Conservation (phyloP, 1,284 basidiomycete genomes). For the Schizophyllum amplum region DNA sequence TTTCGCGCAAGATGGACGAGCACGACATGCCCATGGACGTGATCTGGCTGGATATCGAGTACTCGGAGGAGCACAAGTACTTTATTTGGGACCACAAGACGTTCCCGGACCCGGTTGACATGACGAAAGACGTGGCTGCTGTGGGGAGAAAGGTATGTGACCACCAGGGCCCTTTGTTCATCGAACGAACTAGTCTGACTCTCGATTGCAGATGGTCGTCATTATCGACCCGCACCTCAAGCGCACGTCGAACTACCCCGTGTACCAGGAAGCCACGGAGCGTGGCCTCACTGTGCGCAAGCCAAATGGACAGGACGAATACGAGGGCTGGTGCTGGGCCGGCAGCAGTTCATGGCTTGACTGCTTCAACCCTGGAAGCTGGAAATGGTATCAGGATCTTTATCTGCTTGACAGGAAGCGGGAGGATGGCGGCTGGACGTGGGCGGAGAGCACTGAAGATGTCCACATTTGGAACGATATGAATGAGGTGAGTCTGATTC, state of each 20-base stretch:
- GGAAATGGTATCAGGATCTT: constrained; percentile 87
- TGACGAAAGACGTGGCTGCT: constrained; percentile 85
- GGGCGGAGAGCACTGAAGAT: constrained; percentile 71
- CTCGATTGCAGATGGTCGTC: constrained; percentile 73
- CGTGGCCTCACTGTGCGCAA: constrained; percentile 79
- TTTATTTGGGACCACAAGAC: constrained; percentile 92
- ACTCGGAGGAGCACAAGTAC: constrained; percentile 91
- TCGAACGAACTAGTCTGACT: background rate
- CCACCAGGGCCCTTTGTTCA: background rate
- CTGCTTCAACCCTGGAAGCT: constrained; percentile 87
- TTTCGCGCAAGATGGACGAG: constrained; percentile 85
- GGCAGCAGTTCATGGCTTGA: constrained; percentile 96
- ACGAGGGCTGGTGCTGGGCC: constrained; percentile 98
- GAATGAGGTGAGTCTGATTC: constrained; percentile 75
- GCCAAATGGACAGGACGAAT: constrained; percentile 72
- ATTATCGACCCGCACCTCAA: constrained; percentile 98
- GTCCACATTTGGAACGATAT: constrained; percentile 98
- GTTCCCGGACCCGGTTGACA: constrained; percentile 92
- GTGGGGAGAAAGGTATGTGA: constrained; percentile 73
- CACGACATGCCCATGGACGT: constrained; percentile 95
- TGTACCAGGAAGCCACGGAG: constrained; percentile 82
- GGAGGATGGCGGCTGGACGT: constrained; percentile 49
- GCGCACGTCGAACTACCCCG: constrained; percentile 72
- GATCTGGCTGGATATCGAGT: constrained; percentile 98
- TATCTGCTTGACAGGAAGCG: constrained; percentile 48